Evolutionary conservation across 2,329 filamentous ascomycete genomes (phyloP).

Genomic region (Plectosphaerella plurivora): DNA sequence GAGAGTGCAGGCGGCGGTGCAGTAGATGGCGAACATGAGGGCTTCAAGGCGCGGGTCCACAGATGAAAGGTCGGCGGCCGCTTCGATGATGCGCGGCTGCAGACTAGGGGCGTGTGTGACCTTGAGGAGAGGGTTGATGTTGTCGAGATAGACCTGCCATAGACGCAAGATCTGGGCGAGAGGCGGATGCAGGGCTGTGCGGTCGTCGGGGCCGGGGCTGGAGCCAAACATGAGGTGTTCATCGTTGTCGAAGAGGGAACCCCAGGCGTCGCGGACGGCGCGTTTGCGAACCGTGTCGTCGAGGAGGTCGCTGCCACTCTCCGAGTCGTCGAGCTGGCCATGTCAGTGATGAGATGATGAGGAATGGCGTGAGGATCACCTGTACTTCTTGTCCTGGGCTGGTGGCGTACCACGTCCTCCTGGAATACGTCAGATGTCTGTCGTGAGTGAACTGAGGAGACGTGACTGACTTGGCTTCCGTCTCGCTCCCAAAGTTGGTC

Average conservation of each 20-base stretch:
- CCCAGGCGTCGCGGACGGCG: slow-evolving; percentile 40
- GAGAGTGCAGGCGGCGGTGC: slow-evolving; percentile 31
- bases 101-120: slow-evolving; percentile 38
- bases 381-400: slow-evolving; percentile 30
- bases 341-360: no score
- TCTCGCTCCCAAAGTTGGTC: not conserved
- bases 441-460: not conserved
- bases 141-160: slow-evolving; percentile 29
- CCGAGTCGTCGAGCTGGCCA: not conserved
- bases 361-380: no score
- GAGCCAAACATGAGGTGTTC: slow-evolving; percentile 51
- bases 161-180: slow-evolving; percentile 29
- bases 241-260: slow-evolving; percentile 32
- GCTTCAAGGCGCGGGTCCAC: slow-evolving; percentile 23
- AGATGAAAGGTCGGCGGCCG: slow-evolving; percentile 17
- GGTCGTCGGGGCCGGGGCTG: slow-evolving; percentile 29
- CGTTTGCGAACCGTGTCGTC: slow-evolving; percentile 4
- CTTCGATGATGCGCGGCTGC: slow-evolving; percentile 18
- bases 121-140: slow-evolving; percentile 39
- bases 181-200: not conserved
- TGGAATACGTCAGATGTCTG: slow-evolving; percentile 18
- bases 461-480: not conserved
- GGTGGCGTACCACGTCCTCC: slow-evolving; percentile 42
- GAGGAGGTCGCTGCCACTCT: slow-evolving; percentile 7
- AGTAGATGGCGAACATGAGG: slow-evolving; percentile 38